phyloP scores from a whole-genome alignment of 2,329 filamentous ascomycete genomes.

The Fusarium pseudocircinatum region DNA sequence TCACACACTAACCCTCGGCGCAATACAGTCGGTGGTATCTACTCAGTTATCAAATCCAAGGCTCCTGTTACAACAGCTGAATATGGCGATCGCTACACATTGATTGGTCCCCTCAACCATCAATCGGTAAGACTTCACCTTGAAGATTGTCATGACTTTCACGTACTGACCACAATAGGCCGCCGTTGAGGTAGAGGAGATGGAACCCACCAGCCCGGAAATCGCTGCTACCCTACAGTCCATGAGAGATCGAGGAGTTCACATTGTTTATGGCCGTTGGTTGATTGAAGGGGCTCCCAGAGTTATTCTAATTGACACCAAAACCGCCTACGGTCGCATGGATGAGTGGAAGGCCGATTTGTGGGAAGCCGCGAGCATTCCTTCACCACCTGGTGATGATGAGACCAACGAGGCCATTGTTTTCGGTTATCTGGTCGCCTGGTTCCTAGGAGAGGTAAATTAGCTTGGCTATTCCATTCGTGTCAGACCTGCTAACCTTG shows the following conservation, averaged over 20 bases:
- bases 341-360: conserved; percentile 98
- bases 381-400: conserved; percentile 88
- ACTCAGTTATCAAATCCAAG: conserved; percentile 99
- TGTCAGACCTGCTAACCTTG: conserved; percentile 23
- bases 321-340: conserved; percentile 88
- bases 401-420: conserved; percentile 98
- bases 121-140: conserved; percentile 72
- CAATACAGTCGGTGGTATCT: conserved; percentile 88
- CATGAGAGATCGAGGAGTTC: conserved; percentile 92
- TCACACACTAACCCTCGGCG: conserved; percentile 24
- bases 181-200: conserved; percentile 95
- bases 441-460: conserved; percentile 95
- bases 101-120: conserved; percentile 93
- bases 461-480: not conserved
- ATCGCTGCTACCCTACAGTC: conserved; percentile 85
- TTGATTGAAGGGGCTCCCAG: conserved; percentile 95
- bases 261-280: conserved; percentile 94
- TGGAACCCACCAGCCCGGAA: conserved; percentile 83
- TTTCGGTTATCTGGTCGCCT: conserved; percentile 96
- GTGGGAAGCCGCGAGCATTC: conserved; percentile 92
- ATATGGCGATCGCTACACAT: conserved; percentile 96
- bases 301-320: conserved; percentile 93
- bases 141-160: not conserved
- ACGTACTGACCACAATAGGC: conserved; percentile 64
- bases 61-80: conserved; percentile 96